Evolutionary conservation across 108 stramenopile genomes (phyloP), one percentile per base, ranked within the genome.

Genomic region (Nitzschia sp.): DNA sequence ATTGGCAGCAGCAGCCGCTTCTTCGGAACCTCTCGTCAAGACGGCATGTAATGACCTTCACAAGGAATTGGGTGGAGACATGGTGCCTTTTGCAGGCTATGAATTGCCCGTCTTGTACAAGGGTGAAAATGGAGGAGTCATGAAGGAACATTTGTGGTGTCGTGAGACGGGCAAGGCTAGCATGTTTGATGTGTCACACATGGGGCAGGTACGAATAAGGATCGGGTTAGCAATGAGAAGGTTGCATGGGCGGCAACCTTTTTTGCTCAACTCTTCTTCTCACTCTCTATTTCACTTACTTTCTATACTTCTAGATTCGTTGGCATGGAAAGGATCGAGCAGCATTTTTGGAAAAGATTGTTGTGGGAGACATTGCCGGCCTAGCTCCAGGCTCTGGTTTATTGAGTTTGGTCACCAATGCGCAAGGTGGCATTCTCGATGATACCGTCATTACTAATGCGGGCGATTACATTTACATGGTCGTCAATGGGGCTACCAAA

Each of bases 81-180:
- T 99, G 96, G 98, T 99, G 11, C 95, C 95, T 30, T 99, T 99
- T 74, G 99, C 98, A 0, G 97, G 97, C n/a, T 99, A 99, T 78
- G 86, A 89, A 66, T 89, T 99, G 2, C 99, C 99, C 8, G 97
- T 99, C 6, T 80, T 97, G 57, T 99, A 98, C 93, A 91, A 89
- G 67, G 90, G 93, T 26, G 73, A 72, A 2, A 89, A 95, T 54
- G 91, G 89, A 28, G 99, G 98, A 17, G 96, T 99, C 32, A 85
- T 97, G 90, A 94, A 95, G 64, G 98, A 98, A 80, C 96, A 97
- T 68, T 72, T 89, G 46, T 96, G 98, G 92, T 94, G 91, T 63
- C 92, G 98, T 15, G 65, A 82, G 0, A 72, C 81, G 26, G 92
- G 85, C 23, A 90, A 87, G 56, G 85, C 95, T 5, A 79, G 89